Evolutionary conservation across 805 yeast genomes (phyloP), one percentile per base, ranked within the genome.

Genomic region (Sugiyamaella americana): DNA sequence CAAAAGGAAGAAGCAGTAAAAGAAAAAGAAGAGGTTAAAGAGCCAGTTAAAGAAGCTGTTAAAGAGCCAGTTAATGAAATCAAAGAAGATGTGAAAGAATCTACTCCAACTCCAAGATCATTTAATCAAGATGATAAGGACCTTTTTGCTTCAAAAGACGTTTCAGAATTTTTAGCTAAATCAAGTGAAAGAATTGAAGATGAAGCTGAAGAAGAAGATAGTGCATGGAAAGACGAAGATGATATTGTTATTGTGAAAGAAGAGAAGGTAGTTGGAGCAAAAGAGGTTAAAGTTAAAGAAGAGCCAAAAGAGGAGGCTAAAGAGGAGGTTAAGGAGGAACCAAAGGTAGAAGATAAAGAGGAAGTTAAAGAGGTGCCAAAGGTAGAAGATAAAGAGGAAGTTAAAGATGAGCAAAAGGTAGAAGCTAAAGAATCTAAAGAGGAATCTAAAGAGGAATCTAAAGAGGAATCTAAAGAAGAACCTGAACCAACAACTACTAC

Each of bases 111-210:
- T n/a, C 60, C 58, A 26, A 63, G 64, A 35, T 65, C 64, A 2
- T 67, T 68, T 53, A 65, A 75, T 63, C 61, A 68, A 24, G 69
- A 67, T 30, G 67, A 77, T 23, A 79, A 76, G 49, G 76, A 72
- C 10, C 65, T 77, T 32, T 61, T 76, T 40, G 68, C 75, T 34
- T 68, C 72, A 41, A 67, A 72, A 29, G 73, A 69, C 37, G 82
- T 79, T 17, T 64, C 65, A 46, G 58, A 65, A 18, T 61, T 79
- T 56, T 58, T 80, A 8, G 23, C 49, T n/a, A 42, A 45, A 4
- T 32, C 40, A 5, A 30, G 6, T 8, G 26, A 38, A 30, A 20
- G 13, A 21, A 30, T 5, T 5, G 41, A 21, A 5, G 41, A 30
- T 38, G 41, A 38, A 19, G 17, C 11, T 5, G 13, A 21, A 16